Percentiles rank a stretch among this genome's conserved stretches.
These are phyloP conservation scores for Cyclocybe cylindracea DNA, from an alignment of 768 basidiomycete genomes.

Conservation along the genomic window DNA sequence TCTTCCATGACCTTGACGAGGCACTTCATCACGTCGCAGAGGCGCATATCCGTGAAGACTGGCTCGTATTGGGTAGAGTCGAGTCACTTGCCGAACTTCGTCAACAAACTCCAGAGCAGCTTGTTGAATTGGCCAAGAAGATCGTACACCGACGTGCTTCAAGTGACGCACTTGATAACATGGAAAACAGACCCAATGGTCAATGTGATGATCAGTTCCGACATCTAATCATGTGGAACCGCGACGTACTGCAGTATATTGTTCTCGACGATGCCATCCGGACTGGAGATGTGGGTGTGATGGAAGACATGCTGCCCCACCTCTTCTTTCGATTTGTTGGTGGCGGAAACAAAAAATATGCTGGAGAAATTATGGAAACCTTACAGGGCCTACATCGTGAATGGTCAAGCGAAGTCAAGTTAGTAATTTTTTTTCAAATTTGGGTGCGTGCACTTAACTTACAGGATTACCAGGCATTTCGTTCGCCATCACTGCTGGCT, in stretches of 20 bases:
- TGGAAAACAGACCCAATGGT: constrained; percentile 10
- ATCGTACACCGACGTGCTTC: constrained; percentile 30
- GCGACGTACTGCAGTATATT: constrained; percentile 37
- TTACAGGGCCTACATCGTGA: constrained; percentile 32
- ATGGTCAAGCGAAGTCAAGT: too few relatives aligned
- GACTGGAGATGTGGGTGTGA: constrained; percentile 35
- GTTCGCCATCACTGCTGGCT: too few relatives aligned
- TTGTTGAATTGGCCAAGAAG: constrained; percentile 32
- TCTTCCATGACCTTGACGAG: constrained; percentile 36
- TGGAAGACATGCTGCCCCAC: constrained; percentile 32
- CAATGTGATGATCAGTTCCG: constrained; percentile 23
- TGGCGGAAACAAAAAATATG: constrained; percentile 34
- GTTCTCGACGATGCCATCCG: constrained; percentile 33
- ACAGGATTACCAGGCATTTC: too few relatives aligned
- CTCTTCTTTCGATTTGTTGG: constrained; percentile 34
- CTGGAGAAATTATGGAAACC: constrained; percentile 31
- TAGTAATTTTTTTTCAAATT: too few relatives aligned
- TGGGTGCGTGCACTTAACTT: too few relatives aligned
- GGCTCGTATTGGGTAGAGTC: constrained; percentile 25
- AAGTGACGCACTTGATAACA: constrained; percentile 22
- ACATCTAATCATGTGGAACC: constrained; percentile 34
- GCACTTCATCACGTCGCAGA: constrained; percentile 34
- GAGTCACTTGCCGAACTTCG: constrained; percentile 27
- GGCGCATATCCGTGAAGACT: constrained; percentile 36
- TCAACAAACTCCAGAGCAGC: constrained; percentile 20